Percentiles rank a stretch among this genome's conserved stretches.
Evolutionary conservation across 257 asterid species (phyloP).

Genomic region (Parsonsia alboflavescens): DNA sequence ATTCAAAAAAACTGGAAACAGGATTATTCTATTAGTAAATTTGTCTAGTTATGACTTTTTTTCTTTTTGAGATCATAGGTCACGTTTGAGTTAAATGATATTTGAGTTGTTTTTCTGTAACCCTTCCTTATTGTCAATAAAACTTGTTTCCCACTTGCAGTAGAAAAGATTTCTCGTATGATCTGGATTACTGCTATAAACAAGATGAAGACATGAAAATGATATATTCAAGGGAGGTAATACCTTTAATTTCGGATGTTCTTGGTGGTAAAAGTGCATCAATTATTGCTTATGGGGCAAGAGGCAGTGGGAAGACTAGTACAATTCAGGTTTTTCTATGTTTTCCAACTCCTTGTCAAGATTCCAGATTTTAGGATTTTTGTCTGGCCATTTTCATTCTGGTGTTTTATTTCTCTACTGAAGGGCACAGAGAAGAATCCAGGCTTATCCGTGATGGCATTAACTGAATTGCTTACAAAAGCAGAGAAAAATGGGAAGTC

Average conservation of each 20-base stretch:
- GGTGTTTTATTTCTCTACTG: neutral
- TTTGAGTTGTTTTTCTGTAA: neutral
- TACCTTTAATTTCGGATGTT: conserved; percentile 45
- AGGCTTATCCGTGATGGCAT: conserved; percentile 62
- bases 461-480: conserved; percentile 56
- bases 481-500: conserved; percentile 38
- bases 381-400: conserved; percentile 6
- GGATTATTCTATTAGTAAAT: neutral
- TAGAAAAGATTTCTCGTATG: conserved; percentile 44
- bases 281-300: conserved; percentile 74
- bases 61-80: neutral
- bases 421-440: conserved; percentile 65
- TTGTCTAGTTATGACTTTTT: neutral
- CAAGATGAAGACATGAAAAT: conserved; percentile 38
- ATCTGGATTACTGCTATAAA: conserved; percentile 59
- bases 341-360: neutral
- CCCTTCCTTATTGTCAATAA: neutral
- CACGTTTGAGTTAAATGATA: neutral
- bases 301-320: conserved; percentile 80
- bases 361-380: neutral
- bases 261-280: conserved; percentile 61
- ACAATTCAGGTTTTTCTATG: conserved; percentile 47
- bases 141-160: conserved; percentile 23
- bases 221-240: conserved; percentile 59
- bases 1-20: neutral